phyloP scores from a whole-genome alignment of 108 stramenopile genomes.

The Craspedostauros australis region DNA sequence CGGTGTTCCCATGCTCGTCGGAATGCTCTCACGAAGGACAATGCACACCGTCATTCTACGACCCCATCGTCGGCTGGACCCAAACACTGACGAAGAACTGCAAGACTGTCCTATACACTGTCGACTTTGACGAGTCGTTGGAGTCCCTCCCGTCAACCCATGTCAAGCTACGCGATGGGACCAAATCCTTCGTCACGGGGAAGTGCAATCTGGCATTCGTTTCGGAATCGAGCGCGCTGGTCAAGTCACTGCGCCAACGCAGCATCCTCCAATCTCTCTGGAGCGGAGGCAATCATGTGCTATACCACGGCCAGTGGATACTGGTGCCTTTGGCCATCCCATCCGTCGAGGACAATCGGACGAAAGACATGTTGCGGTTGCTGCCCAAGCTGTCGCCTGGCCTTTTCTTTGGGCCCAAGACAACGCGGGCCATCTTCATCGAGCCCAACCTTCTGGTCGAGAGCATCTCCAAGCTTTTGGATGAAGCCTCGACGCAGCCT shows the following conservation, averaged over 20 bases:
- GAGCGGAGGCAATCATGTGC: constrained; percentile 1
- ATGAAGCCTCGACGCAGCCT: constrained; percentile 39
- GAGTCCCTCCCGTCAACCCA: constrained; percentile 54
- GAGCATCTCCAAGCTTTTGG: constrained; percentile 40
- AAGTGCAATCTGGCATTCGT: constrained; percentile 77
- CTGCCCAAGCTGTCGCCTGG: constrained; percentile 80
- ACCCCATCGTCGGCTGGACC: constrained; percentile 48
- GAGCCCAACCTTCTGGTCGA: constrained; percentile 53
- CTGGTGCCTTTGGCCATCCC: constrained; percentile 47
- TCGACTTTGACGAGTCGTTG: constrained; percentile 47
- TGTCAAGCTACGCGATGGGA: constrained; percentile 23
- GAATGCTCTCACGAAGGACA: constrained; percentile 61
- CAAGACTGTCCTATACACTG: constrained; percentile 66
- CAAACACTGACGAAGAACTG: constrained; percentile 50
- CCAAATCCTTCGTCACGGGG: constrained; percentile 43
- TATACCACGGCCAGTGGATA: constrained; percentile 70
- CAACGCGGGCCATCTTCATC: constrained; percentile 54
- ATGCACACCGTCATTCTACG: constrained; percentile 62
- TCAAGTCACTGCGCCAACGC: constrained; percentile 15
- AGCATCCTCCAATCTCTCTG: not conserved
- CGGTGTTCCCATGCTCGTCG: constrained; percentile 80
- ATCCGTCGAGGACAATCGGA: constrained; percentile 12
- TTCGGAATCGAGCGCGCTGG: constrained; percentile 46
- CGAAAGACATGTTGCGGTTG: constrained; percentile 18
- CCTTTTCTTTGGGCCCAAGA: constrained; percentile 49